phyloP scores from a whole-genome alignment of 352 stramenopile genomes.

The Elongisporangium anandrum region DNA sequence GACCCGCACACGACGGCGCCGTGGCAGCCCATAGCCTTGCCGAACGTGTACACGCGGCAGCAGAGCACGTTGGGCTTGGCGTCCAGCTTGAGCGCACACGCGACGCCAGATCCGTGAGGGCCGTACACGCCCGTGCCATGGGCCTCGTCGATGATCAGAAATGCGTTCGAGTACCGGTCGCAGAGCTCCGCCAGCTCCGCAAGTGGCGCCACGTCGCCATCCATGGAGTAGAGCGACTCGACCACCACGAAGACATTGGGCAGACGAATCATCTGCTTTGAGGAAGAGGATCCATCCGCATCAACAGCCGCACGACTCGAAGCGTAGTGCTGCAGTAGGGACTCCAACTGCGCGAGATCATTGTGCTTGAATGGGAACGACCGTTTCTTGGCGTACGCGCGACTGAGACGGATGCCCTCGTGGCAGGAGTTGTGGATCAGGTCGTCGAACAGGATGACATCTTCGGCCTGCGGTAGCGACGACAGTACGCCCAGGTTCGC shows the following conservation, averaged over 20 bases:
- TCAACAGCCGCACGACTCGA: too few relatives aligned
- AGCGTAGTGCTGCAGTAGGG: slow-evolving; percentile 44
- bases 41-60: slow-evolving; percentile 94
- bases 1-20: slow-evolving; percentile 92
- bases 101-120: slow-evolving; percentile 63
- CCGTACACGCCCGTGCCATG: slow-evolving; percentile 92
- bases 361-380: slow-evolving; percentile 47
- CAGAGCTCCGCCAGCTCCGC: slow-evolving; percentile 80
- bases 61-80: slow-evolving; percentile 70
- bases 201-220: slow-evolving; percentile 94
- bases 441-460: slow-evolving; percentile 95
- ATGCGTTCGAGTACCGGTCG: slow-evolving; percentile 59
- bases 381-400: slow-evolving; percentile 40
- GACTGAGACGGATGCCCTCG: slow-evolving; percentile 90
- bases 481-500: slow-evolving; percentile 94
- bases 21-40: slow-evolving; percentile 96
- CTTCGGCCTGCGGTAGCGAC: slow-evolving; percentile 83
- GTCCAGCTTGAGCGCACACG: slow-evolving; percentile 72
- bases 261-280: too few relatives aligned
- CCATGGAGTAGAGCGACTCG: slow-evolving; percentile 99
- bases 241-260: slow-evolving; percentile 91
- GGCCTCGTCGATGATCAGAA: slow-evolving; percentile 96
- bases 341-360: slow-evolving; percentile 35
- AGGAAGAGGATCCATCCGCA: too few relatives aligned
- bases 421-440: slow-evolving; percentile 96